phyloP scores from a whole-genome alignment of 805 yeast genomes.

The Hanseniaspora guilliermondii region DNA sequence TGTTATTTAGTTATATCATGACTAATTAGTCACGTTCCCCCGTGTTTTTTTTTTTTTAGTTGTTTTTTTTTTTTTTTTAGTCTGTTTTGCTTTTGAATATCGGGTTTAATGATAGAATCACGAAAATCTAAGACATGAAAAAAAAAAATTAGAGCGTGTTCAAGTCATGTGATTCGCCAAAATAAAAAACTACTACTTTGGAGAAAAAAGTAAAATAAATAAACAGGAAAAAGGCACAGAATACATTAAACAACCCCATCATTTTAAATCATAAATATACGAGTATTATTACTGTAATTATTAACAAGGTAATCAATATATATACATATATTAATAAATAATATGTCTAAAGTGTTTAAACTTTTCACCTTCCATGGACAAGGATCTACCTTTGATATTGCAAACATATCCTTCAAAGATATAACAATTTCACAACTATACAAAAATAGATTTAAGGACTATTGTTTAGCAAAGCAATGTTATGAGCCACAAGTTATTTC shows the following conservation, averaged over 20 bases:
- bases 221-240: too few relatives aligned
- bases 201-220: too few relatives aligned
- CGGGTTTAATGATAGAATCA: background rate
- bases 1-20: background rate
- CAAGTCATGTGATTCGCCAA: too few relatives aligned
- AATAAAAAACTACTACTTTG: too few relatives aligned
- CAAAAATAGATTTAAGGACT: slow-evolving; percentile 18
- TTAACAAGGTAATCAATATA: background rate
- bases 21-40: slow-evolving; percentile 3
- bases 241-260: too few relatives aligned
- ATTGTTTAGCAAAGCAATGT: slow-evolving; percentile 20
- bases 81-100: background rate
- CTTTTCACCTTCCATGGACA: slow-evolving; percentile 28
- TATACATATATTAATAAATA: too few relatives aligned
- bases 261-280: too few relatives aligned
- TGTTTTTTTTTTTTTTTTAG: background rate
- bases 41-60: background rate
- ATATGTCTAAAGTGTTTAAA: slow-evolving; percentile 14
- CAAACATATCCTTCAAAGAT: slow-evolving; percentile 19
- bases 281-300: too few relatives aligned
- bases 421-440: slow-evolving; percentile 17
- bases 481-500: slow-evolving; percentile 26
- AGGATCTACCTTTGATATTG: slow-evolving; percentile 24
- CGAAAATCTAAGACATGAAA: too few relatives aligned
- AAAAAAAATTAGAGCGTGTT: too few relatives aligned